Percentiles rank a stretch among this genome's conserved stretches.
Evolutionary conservation across 768 basidiomycete genomes (phyloP).

Genomic region (Symmetrospora coprosmae): DNA sequence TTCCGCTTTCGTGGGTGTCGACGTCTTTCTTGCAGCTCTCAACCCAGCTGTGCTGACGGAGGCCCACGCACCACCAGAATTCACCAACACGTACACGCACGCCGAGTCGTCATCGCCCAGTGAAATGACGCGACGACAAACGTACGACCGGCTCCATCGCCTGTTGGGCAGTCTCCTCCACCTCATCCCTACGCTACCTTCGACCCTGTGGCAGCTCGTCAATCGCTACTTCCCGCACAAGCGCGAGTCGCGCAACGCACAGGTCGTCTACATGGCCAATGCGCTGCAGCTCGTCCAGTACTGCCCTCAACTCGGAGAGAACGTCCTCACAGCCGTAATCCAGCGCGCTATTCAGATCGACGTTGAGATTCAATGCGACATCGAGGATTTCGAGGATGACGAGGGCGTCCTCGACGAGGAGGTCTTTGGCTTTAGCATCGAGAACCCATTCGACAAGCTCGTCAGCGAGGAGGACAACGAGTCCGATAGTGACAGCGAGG

Average conservation of each 20-base stretch:
- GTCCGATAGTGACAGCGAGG: conserved; percentile 23
- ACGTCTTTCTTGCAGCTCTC: background rate
- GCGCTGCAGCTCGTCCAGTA: conserved; percentile 66
- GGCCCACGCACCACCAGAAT: no score
- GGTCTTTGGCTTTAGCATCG: conserved; percentile 20
- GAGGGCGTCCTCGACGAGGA: conserved; percentile 34
- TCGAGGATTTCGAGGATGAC: conserved; percentile 73
- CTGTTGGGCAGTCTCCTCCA: conserved; percentile 75
- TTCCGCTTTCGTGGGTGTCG: conserved; percentile 54
- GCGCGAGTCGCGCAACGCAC: conserved; percentile 60
- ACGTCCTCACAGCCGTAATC: conserved; percentile 68
- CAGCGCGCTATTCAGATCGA: conserved; percentile 94
- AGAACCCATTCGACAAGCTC: conserved; percentile 22
- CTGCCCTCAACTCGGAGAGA: conserved; percentile 69
- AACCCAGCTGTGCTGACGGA: no score
- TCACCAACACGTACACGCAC: background rate
- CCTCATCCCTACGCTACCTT: conserved; percentile 79
- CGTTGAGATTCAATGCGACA: conserved; percentile 91
- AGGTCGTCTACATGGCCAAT: conserved; percentile 83
- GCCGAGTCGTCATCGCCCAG: background rate
- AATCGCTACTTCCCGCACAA: conserved; percentile 83
- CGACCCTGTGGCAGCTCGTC: conserved; percentile 70
- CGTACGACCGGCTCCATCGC: conserved; percentile 74
- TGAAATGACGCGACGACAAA: conserved; percentile 55
- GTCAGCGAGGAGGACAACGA: conserved; percentile 30